Conservation (phyloP, 805 yeast species). For the Candida takata region DNA sequence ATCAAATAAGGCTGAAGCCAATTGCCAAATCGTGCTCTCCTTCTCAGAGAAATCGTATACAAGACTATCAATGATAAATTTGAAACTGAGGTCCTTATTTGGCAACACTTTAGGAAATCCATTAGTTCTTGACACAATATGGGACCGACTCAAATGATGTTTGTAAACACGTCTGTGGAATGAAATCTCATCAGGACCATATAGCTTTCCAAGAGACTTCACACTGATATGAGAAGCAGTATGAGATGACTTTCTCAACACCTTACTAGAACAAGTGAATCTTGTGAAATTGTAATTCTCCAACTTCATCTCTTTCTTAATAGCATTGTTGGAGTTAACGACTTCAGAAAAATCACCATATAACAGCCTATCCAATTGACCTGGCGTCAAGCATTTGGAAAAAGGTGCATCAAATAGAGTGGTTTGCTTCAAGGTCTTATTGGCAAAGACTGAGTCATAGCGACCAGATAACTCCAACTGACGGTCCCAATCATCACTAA, state of each 20-base stretch:
- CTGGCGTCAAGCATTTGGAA: conserved; percentile 20
- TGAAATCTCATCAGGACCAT: conserved; percentile 1
- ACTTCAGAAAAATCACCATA: conserved; percentile 39
- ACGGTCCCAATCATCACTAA: conserved; percentile 54
- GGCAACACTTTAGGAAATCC: conserved; percentile 32
- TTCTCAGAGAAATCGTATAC: conserved; percentile 14
- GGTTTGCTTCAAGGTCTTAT: conserved; percentile 12
- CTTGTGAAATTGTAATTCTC: conserved; percentile 19
- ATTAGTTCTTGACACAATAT: conserved; percentile 24
- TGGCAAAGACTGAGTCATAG: conserved; percentile 18
- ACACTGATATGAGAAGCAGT: conserved; percentile 7
- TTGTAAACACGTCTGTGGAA: conserved; percentile 15
- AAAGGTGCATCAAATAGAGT: conserved; percentile 21
- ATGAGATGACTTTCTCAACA: conserved; percentile 2
- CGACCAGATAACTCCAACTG: conserved; percentile 48
- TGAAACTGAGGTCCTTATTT: conserved; percentile 26
- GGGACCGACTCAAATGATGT: conserved; percentile 21
- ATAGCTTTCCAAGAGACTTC: conserved; percentile 2
- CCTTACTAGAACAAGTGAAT: conserved; percentile 16
- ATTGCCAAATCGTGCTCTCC: conserved; percentile 38
- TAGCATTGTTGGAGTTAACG: conserved; percentile 22
- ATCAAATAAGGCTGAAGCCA: conserved; percentile 61
- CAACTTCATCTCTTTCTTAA: conserved; percentile 25
- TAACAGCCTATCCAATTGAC: conserved; percentile 40
- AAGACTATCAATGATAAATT: conserved; percentile 21